Conservation (phyloP, 192 early-diverging fungal species). For the Chytriomyces sp. region DNA sequence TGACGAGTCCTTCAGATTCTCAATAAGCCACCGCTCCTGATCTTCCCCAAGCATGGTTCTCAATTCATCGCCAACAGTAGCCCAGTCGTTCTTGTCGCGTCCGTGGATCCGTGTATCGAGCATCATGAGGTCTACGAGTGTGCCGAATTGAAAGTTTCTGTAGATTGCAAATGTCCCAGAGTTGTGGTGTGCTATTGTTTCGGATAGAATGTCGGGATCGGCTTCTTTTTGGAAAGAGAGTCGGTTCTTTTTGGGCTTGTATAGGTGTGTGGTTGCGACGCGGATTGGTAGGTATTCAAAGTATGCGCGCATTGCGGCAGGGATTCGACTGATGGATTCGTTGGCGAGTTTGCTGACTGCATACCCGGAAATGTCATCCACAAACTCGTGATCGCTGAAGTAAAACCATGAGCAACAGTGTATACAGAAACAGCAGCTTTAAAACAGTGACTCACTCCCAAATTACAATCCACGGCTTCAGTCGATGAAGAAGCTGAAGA, state of each 20-base stretch:
- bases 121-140: conserved; percentile 50
- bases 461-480: conserved; percentile 44
- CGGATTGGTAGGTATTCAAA: conserved; percentile 55
- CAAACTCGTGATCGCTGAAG: conserved; percentile 49
- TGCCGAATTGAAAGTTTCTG: conserved; percentile 48
- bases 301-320: conserved; percentile 47
- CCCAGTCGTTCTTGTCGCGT: conserved; percentile 27
- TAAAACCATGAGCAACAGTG: neutral
- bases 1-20: conserved; percentile 27
- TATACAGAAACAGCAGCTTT: too few relatives aligned
- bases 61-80: neutral
- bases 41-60: conserved; percentile 41
- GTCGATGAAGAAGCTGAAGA: conserved; percentile 38
- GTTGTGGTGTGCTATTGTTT: neutral
- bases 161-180: conserved; percentile 39
- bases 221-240: neutral
- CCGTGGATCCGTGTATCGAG: conserved; percentile 53
- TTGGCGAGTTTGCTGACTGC: conserved; percentile 17
- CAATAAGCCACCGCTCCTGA: conserved; percentile 48
- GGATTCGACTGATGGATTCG: conserved; percentile 25
- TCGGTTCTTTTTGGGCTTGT: neutral
- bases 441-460: conserved; percentile 29
- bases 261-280: neutral
- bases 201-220: neutral
- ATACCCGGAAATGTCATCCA: conserved; percentile 40